Base-by-base conservation (phyloP, 192 early-diverging fungal genomes). In the Coemansia sp. region DNA sequence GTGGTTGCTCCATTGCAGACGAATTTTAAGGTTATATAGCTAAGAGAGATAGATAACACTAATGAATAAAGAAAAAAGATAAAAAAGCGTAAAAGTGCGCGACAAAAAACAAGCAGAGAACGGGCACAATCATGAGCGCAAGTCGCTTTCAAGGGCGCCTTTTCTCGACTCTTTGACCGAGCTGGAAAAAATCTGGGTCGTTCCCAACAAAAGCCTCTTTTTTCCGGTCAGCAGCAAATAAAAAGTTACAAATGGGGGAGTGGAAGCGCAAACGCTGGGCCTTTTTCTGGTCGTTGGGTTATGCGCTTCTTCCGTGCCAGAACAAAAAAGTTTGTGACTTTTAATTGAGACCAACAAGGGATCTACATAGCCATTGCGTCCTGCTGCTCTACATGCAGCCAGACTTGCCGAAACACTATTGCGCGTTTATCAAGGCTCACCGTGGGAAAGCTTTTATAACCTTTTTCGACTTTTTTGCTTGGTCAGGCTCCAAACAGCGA, bases 1-100 rank as follows among this genome's bases (percentile, higher is more conserved):
- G 36, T 16, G 32, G 60, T 5, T 38, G 38, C 25, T 61, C 60
- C 56, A 57, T 57, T 32, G 56, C 4, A 12, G 42, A 45, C 42
- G 14, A 16, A 45, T 16, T 45, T 12, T 12, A 54, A 30, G 22
- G 16, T 16, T 51, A 20, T 25, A 25, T 54, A 54, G 51, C 25
- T 25, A 29, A 54, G 11, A 54, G 25, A 54, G 7, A 54, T 54
- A 54, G 11, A 54, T 25, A 29, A 22, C 18, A 25, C 4, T 11
- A 54, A 54, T 5, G 25, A 16, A 7, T 5, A 54, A 51, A 51
- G 16, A 51, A 12, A 20, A 6, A 16, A 51, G n/a, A 2, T 51
- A 16, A 51, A 16, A 51, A 51, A 17, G 49, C 22, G 49, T 16
- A 25, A 38, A 11, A 25, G 22, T 25, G 22, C 22, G 22, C 22